A percentile compares a stretch with the other conserved stretches of the same genome.
Conservation (phyloP, 2,329 filamentous ascomycete genomes). For the Thielaviopsis cerberus region DNA sequence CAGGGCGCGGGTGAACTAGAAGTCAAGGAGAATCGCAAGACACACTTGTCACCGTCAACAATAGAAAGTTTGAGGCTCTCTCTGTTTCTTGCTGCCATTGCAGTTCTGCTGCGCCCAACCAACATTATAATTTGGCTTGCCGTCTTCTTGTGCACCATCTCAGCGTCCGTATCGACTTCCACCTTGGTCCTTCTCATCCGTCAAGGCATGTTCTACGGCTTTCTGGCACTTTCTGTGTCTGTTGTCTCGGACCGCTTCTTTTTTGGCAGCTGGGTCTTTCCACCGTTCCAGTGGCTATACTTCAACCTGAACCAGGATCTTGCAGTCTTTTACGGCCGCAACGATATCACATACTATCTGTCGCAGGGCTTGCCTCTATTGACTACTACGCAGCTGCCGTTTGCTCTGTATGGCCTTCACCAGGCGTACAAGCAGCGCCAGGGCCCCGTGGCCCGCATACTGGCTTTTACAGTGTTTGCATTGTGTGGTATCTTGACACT, state of each 20-base stretch:
- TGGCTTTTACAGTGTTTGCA: conserved; percentile 39
- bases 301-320: conserved; percentile 81
- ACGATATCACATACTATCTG: conserved; percentile 83
- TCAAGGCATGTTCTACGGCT: conserved; percentile 47
- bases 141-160: conserved; percentile 33
- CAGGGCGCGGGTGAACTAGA: conserved; percentile 18
- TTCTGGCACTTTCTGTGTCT: conserved; percentile 43
- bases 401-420: conserved; percentile 48
- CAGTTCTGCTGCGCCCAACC: conserved; percentile 74
- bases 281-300: conserved; percentile 68
- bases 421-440: conserved; percentile 22
- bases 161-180: conserved; percentile 22
- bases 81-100: conserved; percentile 57
- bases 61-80: conserved; percentile 31
- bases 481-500: conserved; percentile 49
- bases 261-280: conserved; percentile 75
- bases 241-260: conserved; percentile 54
- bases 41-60: conserved; percentile 8
- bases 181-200: conserved; percentile 35
- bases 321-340: conserved; percentile 80
- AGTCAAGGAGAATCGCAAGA: conserved; percentile 20
- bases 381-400: conserved; percentile 66
- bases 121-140: conserved; percentile 72
- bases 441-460: conserved; percentile 26
- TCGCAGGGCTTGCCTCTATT: conserved; percentile 77